Percentiles rank a stretch among this genome's conserved stretches.
Conservation (phyloP, 495 filamentous ascomycete genomes). For the Penicillium fimorum region DNA sequence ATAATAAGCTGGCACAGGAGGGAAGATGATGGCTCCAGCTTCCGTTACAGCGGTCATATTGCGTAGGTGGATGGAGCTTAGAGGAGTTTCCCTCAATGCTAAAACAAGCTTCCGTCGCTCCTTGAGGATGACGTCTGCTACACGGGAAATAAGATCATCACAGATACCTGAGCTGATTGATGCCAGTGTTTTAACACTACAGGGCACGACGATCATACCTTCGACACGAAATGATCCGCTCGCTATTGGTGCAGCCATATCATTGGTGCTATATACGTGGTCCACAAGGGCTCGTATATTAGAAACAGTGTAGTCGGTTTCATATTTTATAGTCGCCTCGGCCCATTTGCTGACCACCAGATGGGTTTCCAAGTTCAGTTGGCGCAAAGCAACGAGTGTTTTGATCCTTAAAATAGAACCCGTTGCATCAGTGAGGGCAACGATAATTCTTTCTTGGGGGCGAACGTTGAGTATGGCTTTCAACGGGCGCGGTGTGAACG, state of each 20-base stretch:
- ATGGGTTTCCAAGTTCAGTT: slow-evolving; percentile 42
- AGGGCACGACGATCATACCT: slow-evolving; percentile 42
- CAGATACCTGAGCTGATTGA: slow-evolving; percentile 23
- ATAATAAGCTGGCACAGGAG: slow-evolving; percentile 46
- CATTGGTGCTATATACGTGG: slow-evolving; percentile 38
- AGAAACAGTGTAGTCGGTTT: slow-evolving; percentile 37
- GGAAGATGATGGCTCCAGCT: slow-evolving; percentile 43
- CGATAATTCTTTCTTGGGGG: slow-evolving; percentile 31
- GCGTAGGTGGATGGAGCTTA: slow-evolving; percentile 45
- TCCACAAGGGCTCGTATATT: slow-evolving; percentile 39
- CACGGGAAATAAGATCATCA: slow-evolving; percentile 47
- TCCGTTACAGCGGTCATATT: slow-evolving; percentile 44
- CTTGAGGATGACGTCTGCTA: slow-evolving; percentile 48
- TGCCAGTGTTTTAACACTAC: slow-evolving; percentile 43
- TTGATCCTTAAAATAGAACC: slow-evolving; percentile 41
- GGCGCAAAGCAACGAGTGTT: slow-evolving; percentile 36
- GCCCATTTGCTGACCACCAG: slow-evolving; percentile 47
- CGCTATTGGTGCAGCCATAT: slow-evolving; percentile 36
- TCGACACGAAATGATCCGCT: slow-evolving; percentile 38
- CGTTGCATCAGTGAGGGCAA: slow-evolving; percentile 46
- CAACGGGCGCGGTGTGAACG: not conserved
- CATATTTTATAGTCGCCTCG: slow-evolving; percentile 44
- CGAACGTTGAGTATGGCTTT: not conserved
- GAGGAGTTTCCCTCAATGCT: slow-evolving; percentile 42
- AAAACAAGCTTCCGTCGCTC: slow-evolving; percentile 42